Conservation (phyloP, 257 asterid genomes). For the Salvia miltiorrhiza region DNA sequence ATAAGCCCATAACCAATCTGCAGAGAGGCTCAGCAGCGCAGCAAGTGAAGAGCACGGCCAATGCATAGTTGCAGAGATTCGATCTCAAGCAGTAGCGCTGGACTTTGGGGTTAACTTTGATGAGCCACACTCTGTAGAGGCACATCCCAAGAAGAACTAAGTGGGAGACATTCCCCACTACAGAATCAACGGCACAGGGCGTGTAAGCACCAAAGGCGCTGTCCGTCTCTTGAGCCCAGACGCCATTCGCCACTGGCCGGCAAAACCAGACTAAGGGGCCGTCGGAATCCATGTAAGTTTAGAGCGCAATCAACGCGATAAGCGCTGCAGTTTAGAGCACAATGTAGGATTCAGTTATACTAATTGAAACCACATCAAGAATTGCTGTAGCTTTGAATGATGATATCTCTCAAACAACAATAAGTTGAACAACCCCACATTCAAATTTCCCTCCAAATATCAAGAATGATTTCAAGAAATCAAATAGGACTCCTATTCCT, state of each 20-base stretch:
- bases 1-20: conserved; percentile 61
- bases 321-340: too few relatives aligned
- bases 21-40: conserved; percentile 67
- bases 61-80: conserved; percentile 47
- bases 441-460: conserved; percentile 18
- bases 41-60: conserved; percentile 49
- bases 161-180: conserved; percentile 57
- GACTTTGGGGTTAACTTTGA: conserved; percentile 34
- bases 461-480: neutral
- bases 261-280: conserved; percentile 70
- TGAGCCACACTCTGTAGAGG: conserved; percentile 55
- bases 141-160: conserved; percentile 59
- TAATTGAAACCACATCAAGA: neutral
- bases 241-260: conserved; percentile 60
- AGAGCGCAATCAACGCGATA: too few relatives aligned
- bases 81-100: conserved; percentile 55
- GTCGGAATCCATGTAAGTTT: conserved; percentile 60
- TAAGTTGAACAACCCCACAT: neutral
- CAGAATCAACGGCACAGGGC: conserved; percentile 67
- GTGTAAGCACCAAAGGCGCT: conserved; percentile 75
- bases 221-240: conserved; percentile 57
- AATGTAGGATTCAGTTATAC: neutral
- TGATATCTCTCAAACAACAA: too few relatives aligned
- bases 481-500: too few relatives aligned
- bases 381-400: too few relatives aligned